These are phyloP conservation scores for Nothomitra cinnamomea DNA, from an alignment of 2,329 filamentous ascomycete genomes.

Conservation along the genomic window DNA sequence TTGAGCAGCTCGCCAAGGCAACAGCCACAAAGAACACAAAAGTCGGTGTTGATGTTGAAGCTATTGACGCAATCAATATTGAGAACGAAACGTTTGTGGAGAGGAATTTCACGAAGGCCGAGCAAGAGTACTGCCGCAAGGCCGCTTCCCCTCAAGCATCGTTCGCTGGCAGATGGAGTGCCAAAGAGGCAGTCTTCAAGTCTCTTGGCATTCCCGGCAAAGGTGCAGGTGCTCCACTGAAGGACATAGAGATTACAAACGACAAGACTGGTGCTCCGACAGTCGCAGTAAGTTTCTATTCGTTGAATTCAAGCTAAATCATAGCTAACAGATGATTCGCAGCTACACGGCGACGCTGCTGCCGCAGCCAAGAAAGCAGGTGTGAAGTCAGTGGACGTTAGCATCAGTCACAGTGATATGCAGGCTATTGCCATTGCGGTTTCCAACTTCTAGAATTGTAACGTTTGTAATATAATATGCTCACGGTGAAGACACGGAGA, in stretches of 20 bases:
- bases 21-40: conserved; percentile 46
- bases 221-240: conserved; percentile 76
- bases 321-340: conserved; percentile 6
- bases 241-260: conserved; percentile 83
- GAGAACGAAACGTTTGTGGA: conserved; percentile 87
- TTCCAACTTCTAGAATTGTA: conserved; percentile 45
- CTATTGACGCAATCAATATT: conserved; percentile 72
- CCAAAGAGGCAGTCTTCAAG: conserved; percentile 98
- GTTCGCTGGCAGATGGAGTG: conserved; percentile 90
- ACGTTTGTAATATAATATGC: background rate
- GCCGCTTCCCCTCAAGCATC: conserved; percentile 69
- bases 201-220: conserved; percentile 72
- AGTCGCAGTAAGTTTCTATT: conserved; percentile 52
- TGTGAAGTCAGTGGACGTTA: conserved; percentile 76
- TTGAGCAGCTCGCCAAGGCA: conserved; percentile 59
- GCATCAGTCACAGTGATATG: conserved; percentile 86
- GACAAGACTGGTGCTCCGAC: conserved; percentile 67
- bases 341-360: conserved; percentile 79
- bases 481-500: background rate
- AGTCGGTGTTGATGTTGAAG: conserved; percentile 88
- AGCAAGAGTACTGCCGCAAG: conserved; percentile 74
- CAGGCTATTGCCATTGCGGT: conserved; percentile 93
- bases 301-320: background rate
- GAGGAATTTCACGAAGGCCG: conserved; percentile 77
- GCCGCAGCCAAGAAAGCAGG: conserved; percentile 70